Evolutionary conservation across 2,329 filamentous ascomycete genomes (phyloP).

Genomic region (Ophiobolus disseminans): DNA sequence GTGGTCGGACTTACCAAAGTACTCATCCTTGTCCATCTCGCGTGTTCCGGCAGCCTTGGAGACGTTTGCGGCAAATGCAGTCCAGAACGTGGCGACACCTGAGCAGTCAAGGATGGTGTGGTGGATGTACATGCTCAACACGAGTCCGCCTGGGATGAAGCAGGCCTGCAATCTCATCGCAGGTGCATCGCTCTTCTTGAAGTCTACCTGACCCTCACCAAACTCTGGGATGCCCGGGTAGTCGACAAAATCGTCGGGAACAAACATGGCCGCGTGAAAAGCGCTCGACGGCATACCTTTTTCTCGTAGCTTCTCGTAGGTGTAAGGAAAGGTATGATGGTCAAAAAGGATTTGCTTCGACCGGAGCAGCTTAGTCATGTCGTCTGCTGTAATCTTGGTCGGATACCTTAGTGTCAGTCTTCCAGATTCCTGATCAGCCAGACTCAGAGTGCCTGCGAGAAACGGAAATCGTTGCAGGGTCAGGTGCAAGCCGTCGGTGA

Average conservation of each 20-base stretch:
- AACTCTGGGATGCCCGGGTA: conserved; percentile 32
- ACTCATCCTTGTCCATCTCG: conserved; percentile 10
- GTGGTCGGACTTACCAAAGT: conserved; percentile 15
- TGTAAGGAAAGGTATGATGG: conserved; percentile 25
- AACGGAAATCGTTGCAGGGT: conserved; percentile 38
- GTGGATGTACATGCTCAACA: conserved; percentile 44
- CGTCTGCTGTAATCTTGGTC: conserved; percentile 22
- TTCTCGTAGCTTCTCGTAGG: conserved; percentile 39
- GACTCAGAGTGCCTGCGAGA: conserved; percentile 39
- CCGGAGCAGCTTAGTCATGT: conserved; percentile 24
- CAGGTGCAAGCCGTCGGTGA: conserved; percentile 29
- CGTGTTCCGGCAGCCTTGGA: conserved; percentile 25
- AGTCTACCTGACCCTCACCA: conserved; percentile 40
- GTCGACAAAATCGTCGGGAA: conserved; percentile 38
- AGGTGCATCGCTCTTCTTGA: conserved; percentile 32
- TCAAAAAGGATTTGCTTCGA: conserved; percentile 28
- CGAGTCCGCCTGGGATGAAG: conserved; percentile 46
- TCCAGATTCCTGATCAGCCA: conserved; percentile 31
- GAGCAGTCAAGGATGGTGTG: conserved; percentile 43
- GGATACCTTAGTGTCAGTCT: conserved; percentile 39
- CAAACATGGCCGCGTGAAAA: conserved; percentile 38
- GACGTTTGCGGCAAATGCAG: conserved; percentile 32
- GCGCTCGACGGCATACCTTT: conserved; percentile 43
- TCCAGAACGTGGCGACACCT: conserved; percentile 39
- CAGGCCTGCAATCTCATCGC: conserved; percentile 41